Base-by-base conservation (phyloP, 441 rosid species). In the Adansonia madagascariensis region DNA sequence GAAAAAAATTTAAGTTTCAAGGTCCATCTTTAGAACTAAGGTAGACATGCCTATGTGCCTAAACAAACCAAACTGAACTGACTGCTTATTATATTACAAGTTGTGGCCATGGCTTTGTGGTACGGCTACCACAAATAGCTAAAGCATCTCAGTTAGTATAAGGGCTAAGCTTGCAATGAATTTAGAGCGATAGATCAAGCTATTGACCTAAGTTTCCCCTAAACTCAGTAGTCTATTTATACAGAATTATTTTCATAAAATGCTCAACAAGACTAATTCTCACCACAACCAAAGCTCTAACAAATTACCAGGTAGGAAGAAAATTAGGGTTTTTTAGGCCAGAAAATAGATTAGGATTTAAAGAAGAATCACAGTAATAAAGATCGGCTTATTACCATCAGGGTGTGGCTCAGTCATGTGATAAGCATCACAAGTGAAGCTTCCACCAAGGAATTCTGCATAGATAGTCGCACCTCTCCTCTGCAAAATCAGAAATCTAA, bases 401-500 rank as follows among this genome's bases (percentile, higher is more conserved):
- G 99, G 98, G 70, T 56, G 97, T 31, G 99, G 99, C 85, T 95
- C 97, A 27, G 99, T 94, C 92, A 93, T 90, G 85, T 93, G 99
- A 86, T 94, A 90, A 61, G 99, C 99, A 90, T 95, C 99, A 82
- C 91, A 91, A 39, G 97, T 91, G 84, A 92, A 92, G 87, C 97
- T 92, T 85, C 99, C 99, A 80, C 99, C 99, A 24, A 91, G 89
- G 86, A 92, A 94, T 81, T 95, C 99, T 41, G 98, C 98, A 71
- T 93, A 90, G 80, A 95, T 94, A 57, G 86, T 86, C 56, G 98
- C 99, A 77, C 97, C 99, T 85, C 99, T 88, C 80, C 80, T 86
- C 99, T 95, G 88, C 84, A 82, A 83, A 78, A 53, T 20, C 27
- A 82, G 57, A 79, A 79, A 62, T n/a, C 59, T 55, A 47, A 10